Evolutionary conservation across 768 basidiomycete genomes (phyloP).

Genomic region (Russula sp.): DNA sequence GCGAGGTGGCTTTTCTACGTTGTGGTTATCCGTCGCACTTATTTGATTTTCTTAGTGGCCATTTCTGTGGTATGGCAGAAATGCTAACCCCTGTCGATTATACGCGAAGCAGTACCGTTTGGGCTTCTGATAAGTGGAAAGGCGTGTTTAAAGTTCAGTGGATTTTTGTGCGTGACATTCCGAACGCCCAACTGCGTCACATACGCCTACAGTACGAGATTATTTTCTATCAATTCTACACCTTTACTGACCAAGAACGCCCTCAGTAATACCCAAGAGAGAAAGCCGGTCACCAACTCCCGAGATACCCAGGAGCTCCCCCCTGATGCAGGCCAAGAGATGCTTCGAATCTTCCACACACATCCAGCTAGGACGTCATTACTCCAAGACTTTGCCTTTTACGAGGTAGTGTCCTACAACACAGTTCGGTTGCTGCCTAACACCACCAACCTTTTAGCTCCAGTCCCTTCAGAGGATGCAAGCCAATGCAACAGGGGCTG

Average conservation of each 20-base stretch:
- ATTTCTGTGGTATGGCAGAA: conserved; percentile 98
- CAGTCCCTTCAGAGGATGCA: conserved; percentile 81
- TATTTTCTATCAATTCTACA: neutral
- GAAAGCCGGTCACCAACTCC: conserved; percentile 97
- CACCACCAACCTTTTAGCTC: conserved; percentile 14
- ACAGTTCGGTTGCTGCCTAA: neutral
- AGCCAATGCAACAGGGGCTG: conserved; percentile 33
- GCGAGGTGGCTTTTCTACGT: conserved; percentile 51
- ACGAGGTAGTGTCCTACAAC: conserved; percentile 56
- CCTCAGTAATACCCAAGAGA: conserved; percentile 91
- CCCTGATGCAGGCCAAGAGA: conserved; percentile 94
- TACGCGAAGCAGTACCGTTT: conserved; percentile 90
- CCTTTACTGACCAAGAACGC: conserved; percentile 24
- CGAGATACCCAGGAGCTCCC: conserved; percentile 96
- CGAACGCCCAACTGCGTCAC: conserved; percentile 83
- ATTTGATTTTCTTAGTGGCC: conserved; percentile 54
- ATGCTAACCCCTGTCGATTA: conserved; percentile 97
- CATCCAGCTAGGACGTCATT: conserved; percentile 92
- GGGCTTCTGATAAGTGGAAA: conserved; percentile 99
- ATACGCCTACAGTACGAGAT: conserved; percentile 76
- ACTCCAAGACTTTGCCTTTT: conserved; percentile 90
- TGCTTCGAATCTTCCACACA: conserved; percentile 91
- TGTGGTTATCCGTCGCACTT: neutral
- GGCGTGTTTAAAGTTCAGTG: conserved; percentile 98
- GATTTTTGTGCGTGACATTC: conserved; percentile 96